Evolutionary conservation across 179 eudicot species (phyloP), one percentile per base, ranked within the genome.

Genomic region (Amaranthus tricolor): DNA sequence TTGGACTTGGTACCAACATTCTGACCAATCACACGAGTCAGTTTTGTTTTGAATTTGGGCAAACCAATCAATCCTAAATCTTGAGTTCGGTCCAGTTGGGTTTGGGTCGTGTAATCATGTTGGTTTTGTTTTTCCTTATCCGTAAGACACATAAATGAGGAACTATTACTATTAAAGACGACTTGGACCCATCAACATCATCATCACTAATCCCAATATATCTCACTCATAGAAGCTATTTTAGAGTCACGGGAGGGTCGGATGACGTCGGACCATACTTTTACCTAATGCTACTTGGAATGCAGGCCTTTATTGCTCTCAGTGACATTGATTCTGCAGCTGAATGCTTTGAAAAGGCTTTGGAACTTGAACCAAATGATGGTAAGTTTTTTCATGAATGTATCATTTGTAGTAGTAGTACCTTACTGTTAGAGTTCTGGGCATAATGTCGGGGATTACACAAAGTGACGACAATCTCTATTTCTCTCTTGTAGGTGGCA

Each of bases 361-460:
- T 85, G 79, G 84, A 81, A 71, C 81, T 93, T 78, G 90, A 85
- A 78, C 98, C 98, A 43, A 88, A 86, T 85, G 93, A 93, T 76
- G 90, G 98, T 91, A 54, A 65, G 80, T 66, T 19, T 53, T 21
- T 3, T 13, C 15, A n/a, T 10, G 6, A 9, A 20, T 45, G 14
- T 64, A 54, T 21, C 1, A 31, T 31, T 31, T 31, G 40, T 31
- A 31, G 1, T 31, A 31, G 1, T 31, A 31, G 40, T 31, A 31
- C 40, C 40, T 2, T 31, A 31, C 40, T 31, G 9, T 5, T 20
- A 4, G 14, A 24, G 66, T 9, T 48, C 48, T 67, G 66, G 49
- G 49, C 40, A 50, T 10, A 20, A 9, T 10, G 14, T 57, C 20
- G 8, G 50, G 40, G 11, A 53, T 49, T 55, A 17, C 19, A 67